A percentile compares a stretch with the other conserved stretches of the same genome.
phyloP scores from a whole-genome alignment of 2,329 filamentous ascomycete genomes.

The Pseudogymnoascus sp. region DNA sequence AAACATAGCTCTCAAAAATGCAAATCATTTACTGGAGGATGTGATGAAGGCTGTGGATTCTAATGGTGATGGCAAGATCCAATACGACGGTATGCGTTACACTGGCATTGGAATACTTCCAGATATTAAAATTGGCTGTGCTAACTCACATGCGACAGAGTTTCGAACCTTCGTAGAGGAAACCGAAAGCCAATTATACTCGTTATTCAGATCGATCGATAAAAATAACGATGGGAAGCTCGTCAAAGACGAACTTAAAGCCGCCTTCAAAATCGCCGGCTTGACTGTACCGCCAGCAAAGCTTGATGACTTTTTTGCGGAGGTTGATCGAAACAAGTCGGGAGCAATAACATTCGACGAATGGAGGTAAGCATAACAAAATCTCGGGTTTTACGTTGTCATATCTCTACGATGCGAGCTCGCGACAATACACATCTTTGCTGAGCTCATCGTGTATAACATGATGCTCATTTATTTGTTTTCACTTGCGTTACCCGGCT shows the following conservation, averaged over 20 bases:
- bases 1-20: conserved; percentile 69
- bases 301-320: conserved; percentile 75
- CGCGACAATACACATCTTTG: background rate
- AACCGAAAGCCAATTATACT: conserved; percentile 73
- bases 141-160: conserved; percentile 44
- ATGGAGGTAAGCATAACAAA: conserved; percentile 67
- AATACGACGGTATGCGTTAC: conserved; percentile 67
- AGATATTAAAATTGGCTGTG: background rate
- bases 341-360: conserved; percentile 75
- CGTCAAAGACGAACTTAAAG: conserved; percentile 73
- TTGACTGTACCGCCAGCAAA: conserved; percentile 69
- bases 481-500: background rate
- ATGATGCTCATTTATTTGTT: background rate
- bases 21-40: conserved; percentile 71
- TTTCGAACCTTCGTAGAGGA: conserved; percentile 82
- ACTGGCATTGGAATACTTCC: background rate
- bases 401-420: background rate
- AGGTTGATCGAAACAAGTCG: conserved; percentile 77
- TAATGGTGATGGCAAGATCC: conserved; percentile 80
- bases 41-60: conserved; percentile 78
- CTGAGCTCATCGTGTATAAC: background rate
- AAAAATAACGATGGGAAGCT: conserved; percentile 75
- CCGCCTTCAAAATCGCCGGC: conserved; percentile 69
- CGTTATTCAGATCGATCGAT: conserved; percentile 81
- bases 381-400: background rate